Conservation (phyloP, 148 eudicot species). For the Fallopia convolvulus region DNA sequence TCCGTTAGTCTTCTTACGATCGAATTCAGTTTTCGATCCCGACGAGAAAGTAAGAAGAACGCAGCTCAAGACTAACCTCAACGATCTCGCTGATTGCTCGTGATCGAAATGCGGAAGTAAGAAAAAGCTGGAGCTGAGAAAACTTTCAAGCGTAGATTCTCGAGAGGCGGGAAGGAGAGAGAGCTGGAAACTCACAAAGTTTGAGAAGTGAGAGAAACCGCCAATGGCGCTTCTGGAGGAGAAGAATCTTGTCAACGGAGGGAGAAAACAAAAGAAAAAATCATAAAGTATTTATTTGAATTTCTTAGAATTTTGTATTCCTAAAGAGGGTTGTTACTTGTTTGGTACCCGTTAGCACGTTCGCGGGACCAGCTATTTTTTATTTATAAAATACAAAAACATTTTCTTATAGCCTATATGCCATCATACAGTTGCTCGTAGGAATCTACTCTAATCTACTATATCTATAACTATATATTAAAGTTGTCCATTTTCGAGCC, state of each 20-base stretch:
- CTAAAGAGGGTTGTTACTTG: background rate
- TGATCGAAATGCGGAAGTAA: background rate
- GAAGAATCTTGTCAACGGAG: conserved; percentile 1
- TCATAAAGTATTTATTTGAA: background rate
- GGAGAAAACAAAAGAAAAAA: background rate
- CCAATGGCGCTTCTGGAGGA: conserved; percentile 4
- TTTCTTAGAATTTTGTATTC: background rate
- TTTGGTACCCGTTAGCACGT: background rate
- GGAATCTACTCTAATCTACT: too few relatives aligned
- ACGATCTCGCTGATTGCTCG: background rate
- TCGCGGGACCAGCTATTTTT: conserved; percentile 2
- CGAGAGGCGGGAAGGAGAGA: background rate
- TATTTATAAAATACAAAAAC: background rate
- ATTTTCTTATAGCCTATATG: background rate
- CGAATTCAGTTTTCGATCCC: background rate
- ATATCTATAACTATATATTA: too few relatives aligned
- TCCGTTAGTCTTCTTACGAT: background rate
- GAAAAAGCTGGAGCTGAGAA: background rate
- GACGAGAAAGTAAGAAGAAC: background rate
- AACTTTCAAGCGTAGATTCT: background rate
- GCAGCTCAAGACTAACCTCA: background rate
- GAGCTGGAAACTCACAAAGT: background rate
- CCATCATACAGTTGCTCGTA: too few relatives aligned
- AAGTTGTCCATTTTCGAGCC: too few relatives aligned
- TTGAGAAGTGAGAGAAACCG: conserved; percentile 1